Evolutionary conservation across 208 protist genomes (phyloP), one percentile per base, ranked within the genome.

Genomic region (Crithidia brevicula): DNA sequence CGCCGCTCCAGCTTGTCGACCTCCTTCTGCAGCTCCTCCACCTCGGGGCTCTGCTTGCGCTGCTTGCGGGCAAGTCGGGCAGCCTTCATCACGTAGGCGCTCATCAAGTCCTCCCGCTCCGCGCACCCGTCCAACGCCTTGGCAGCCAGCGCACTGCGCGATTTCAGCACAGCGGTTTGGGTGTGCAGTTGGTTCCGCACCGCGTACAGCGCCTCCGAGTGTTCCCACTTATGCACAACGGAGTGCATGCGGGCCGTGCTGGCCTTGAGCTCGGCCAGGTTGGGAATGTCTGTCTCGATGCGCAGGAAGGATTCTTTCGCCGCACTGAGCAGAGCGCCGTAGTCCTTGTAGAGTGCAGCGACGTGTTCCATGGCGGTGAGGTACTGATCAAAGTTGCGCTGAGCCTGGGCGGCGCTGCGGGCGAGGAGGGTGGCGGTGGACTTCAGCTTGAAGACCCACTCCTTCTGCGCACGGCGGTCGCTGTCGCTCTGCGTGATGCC

Each of bases 281-380:
- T 33, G 3, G 47, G 45, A 15, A 56, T 51, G 11, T 45, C 13
- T 1, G 60, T 15, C 10, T 42, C 6, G 8, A 56, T 38, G 6
- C 11, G 18, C 4, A 66, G 31, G 27, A 46, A 52, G 25, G 45
- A 22, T 8, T 38, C 34, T 0, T 56, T 23, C 0, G 47, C 18
- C 13, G 31, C n/a, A 33, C 47, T 66, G 30, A 66, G 60, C 16
- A 66, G 60, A 20, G 47, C 60, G 34, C 46, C 60, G 34, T 56
- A 56, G 31, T 66, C 60, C 33, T 66, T 66, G 46, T 66, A 66
- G 23, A 56, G 18, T 1, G 60, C 60, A 3, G 45, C 43, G 11
- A 66, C 47, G 33, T 56, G 42, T 23, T 66, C 60, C 60, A 66
- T 56, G 46, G 60, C 60, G 43, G 60, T 66, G 6, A 66, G 46